Evolutionary conservation across 345 rosid genomes (phyloP), one percentile per base, ranked within the genome.

Genomic region (Aquilaria sinensis): DNA sequence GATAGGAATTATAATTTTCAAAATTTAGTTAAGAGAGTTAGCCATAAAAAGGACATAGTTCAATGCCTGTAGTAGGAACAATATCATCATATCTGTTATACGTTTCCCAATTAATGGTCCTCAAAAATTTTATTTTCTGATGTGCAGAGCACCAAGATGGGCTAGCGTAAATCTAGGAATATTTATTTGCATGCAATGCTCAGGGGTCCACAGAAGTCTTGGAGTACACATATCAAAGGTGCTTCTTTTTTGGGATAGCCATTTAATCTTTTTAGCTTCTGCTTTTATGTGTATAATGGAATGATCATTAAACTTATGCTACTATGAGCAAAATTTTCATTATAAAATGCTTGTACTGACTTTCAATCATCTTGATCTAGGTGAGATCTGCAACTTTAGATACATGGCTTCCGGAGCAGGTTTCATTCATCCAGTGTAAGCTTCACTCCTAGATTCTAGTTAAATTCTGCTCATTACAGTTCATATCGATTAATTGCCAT

Each of bases 201-300:
- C 99, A 30, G 99, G 99, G 56, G 57, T 84, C 57, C 97, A 94
- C 69, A 83, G 99, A 47, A 83, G 93, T 76, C 96, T 94, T 48
- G 99, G 99, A 37, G 97, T 94, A 48, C 97, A 94, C 73, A 88
- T 94, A 78, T 86, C 99, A 29, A 90, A 94, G 90, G 99, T 94
- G 63, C 6, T 31, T 29, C 31, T 60, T 33, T 52, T 14, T 46
- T 37, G 2, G 43, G 5, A 3, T 37, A 37, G 8, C 43, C 43
- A 37, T 37, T 37, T 37, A 9, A 37, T 37, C 8, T 9, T 37
- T 37, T 37, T 37, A 5, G 43, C 8, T 37, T 37, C 8, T 37
- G 5, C 8, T 37, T 9, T 37, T 37, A 5, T 37, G 43, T 5
- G 43, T 37, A 37, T 37, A 37, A 9, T 4, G 11, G 52, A 45